A percentile compares a stretch with the other conserved stretches of the same genome.
These are phyloP conservation scores for Coemansia sp. DNA, from an alignment of 192 early-diverging fungal genomes.

Conservation along the genomic window DNA sequence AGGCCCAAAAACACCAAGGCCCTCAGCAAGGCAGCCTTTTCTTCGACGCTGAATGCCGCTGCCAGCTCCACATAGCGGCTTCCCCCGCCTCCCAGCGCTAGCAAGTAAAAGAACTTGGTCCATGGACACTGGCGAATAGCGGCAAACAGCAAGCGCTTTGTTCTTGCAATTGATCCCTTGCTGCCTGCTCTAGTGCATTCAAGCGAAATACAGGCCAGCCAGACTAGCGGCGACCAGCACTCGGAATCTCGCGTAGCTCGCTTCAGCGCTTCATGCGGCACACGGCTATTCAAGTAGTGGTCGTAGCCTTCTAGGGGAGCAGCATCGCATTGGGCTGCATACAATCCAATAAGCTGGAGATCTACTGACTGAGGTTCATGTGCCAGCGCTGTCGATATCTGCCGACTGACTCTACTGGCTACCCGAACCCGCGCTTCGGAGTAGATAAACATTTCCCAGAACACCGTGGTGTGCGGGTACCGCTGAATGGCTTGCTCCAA, in stretches of 20 bases:
- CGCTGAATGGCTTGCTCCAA: slow-evolving; percentile 2
- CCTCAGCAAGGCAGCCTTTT: slow-evolving; percentile 8
- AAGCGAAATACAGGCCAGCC: slow-evolving; percentile 3
- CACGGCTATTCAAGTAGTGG: neutral
- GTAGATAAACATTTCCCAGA: slow-evolving; percentile 30
- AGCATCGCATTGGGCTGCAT: neutral
- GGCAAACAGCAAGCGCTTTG: slow-evolving; percentile 3
- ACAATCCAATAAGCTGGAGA: neutral
- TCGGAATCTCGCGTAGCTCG: slow-evolving; percentile 5
- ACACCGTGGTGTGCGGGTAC: slow-evolving; percentile 15
- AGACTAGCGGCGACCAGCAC: slow-evolving; percentile 9
- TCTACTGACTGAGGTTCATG: neutral
- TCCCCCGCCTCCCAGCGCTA: slow-evolving; percentile 5
- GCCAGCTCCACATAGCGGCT: neutral
- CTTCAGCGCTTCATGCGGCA: slow-evolving; percentile 6
- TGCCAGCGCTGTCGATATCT: neutral
- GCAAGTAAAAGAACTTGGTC: slow-evolving; percentile 27
- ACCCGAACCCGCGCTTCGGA: slow-evolving; percentile 9
- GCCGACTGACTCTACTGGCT: slow-evolving; percentile 1
- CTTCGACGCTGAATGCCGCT: neutral
- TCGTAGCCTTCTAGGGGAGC: neutral
- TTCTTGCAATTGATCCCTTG: neutral
- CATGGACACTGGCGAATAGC: slow-evolving; percentile 25
- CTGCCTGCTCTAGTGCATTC: slow-evolving; percentile 5
- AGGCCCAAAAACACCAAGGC: slow-evolving; percentile 23